A percentile compares a stretch with the other conserved stretches of the same genome.
Conservation (phyloP, 2,329 filamentous ascomycete genomes). For the Cytospora paraplurivora region DNA sequence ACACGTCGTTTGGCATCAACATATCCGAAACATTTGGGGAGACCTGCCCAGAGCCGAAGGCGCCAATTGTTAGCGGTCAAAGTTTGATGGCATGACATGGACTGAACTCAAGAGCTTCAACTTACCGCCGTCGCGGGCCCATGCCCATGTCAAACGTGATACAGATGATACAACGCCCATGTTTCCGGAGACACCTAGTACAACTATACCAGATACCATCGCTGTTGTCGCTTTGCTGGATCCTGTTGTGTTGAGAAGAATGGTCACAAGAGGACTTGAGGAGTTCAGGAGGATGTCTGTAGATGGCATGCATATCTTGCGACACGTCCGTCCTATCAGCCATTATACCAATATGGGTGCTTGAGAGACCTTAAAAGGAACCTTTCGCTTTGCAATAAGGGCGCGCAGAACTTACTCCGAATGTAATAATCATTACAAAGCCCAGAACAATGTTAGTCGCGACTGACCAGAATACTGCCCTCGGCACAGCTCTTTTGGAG, state of each 20-base stretch:
- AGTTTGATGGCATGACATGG: constrained; percentile 43
- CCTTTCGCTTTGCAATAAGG: neutral
- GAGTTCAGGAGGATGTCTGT: constrained; percentile 38
- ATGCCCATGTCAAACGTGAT: constrained; percentile 51
- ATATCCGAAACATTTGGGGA: constrained; percentile 23
- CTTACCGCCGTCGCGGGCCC: constrained; percentile 48
- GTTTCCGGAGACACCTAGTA: constrained; percentile 43
- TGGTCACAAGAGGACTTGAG: constrained; percentile 45
- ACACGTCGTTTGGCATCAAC: constrained; percentile 38
- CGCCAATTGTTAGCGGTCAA: neutral
- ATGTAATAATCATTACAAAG: constrained; percentile 44
- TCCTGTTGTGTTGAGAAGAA: constrained; percentile 43
- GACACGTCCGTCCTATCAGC: neutral
- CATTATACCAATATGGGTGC: neutral
- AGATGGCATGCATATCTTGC: constrained; percentile 41
- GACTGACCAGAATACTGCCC: constrained; percentile 47
- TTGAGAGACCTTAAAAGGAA: neutral
- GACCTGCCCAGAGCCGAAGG: constrained; percentile 26
- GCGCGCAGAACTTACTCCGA: constrained; percentile 38
- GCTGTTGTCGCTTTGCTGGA: constrained; percentile 44
- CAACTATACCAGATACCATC: constrained; percentile 42
- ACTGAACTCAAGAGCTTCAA: constrained; percentile 33
- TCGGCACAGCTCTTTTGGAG: constrained; percentile 49
- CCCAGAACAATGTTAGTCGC: constrained; percentile 45
- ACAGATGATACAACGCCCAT: constrained; percentile 49